Evolutionary conservation across 2,329 filamentous ascomycete genomes (phyloP).

Genomic region (Phaeophleospora eucalypticola): DNA sequence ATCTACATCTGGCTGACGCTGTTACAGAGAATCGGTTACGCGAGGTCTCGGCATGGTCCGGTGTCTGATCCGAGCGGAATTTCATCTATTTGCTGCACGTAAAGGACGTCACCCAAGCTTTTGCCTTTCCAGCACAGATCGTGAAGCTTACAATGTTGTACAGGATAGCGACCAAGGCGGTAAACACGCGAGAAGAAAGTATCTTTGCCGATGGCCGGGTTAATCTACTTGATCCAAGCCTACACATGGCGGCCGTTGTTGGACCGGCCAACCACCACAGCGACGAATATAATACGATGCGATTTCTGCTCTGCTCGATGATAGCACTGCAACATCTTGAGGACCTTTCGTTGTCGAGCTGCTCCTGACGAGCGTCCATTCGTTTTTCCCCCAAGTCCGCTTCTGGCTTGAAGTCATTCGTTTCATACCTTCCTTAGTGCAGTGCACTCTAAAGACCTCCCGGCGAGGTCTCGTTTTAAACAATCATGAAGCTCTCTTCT

Average conservation of each 20-base stretch:
- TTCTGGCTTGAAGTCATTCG: constrained; percentile 9
- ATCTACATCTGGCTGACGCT: constrained; percentile 2
- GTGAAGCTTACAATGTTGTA: constrained; percentile 1
- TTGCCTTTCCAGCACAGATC: neutral
- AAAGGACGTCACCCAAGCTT: constrained; percentile 1
- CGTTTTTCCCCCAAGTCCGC: constrained; percentile 8
- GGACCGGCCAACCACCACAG: neutral
- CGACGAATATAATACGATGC: constrained; percentile 1
- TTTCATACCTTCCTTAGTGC: constrained; percentile 12
- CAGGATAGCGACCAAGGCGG: neutral
- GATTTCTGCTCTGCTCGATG: neutral
- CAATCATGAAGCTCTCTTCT: constrained; percentile 26
- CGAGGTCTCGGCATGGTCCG: constrained; percentile 1
- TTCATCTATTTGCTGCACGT: constrained; percentile 5
- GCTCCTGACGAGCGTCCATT: constrained; percentile 19
- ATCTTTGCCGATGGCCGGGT: neutral
- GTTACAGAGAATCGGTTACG: constrained; percentile 7
- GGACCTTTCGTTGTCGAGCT: neutral
- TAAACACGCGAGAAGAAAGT: neutral
- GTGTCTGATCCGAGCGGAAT: neutral
- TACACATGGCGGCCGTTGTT: neutral
- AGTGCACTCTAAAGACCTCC: constrained; percentile 19
- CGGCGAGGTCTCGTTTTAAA: constrained; percentile 13
- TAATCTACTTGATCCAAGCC: neutral
- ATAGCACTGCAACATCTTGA: neutral